Evolutionary conservation across 768 basidiomycete species (phyloP).

Genomic region (Amanita brunnescens): DNA sequence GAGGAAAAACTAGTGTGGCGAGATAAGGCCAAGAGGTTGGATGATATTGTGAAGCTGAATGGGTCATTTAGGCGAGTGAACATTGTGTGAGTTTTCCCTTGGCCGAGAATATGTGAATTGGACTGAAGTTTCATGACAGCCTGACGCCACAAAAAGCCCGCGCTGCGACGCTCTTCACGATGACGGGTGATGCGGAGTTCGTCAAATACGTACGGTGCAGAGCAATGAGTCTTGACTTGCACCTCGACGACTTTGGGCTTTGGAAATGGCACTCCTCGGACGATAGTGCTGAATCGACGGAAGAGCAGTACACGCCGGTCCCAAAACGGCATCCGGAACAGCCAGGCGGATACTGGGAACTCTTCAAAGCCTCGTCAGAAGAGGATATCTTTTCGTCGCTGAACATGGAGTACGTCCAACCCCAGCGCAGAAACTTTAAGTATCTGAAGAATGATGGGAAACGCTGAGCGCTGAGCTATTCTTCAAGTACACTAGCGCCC

Average conservation of each 20-base stretch:
- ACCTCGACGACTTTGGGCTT: slow-evolving; percentile 54
- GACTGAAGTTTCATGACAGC: slow-evolving; percentile 15
- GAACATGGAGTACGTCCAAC: slow-evolving; percentile 32
- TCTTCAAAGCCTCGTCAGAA: slow-evolving; percentile 35
- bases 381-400: slow-evolving; percentile 35
- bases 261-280: slow-evolving; percentile 47
- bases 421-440: slow-evolving; percentile 29
- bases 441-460: slow-evolving; percentile 10
- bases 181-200: slow-evolving; percentile 52
- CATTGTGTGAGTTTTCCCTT: slow-evolving; percentile 24
- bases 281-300: neutral
- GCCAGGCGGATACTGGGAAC: slow-evolving; percentile 36
- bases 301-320: neutral
- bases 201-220: slow-evolving; percentile 28
- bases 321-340: too few relatives aligned
- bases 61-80: slow-evolving; percentile 32
- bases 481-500: neutral
- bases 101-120: neutral
- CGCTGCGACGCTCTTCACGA: slow-evolving; percentile 41
- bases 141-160: slow-evolving; percentile 38
- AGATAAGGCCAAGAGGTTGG: slow-evolving; percentile 7
- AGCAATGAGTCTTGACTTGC: slow-evolving; percentile 37
- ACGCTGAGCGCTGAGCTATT: neutral
- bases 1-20: slow-evolving; percentile 11
- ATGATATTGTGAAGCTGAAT: slow-evolving; percentile 17